These are phyloP conservation scores for Mycena albidolilacea DNA, from an alignment of 768 basidiomycete genomes.

Conservation along the genomic window DNA sequence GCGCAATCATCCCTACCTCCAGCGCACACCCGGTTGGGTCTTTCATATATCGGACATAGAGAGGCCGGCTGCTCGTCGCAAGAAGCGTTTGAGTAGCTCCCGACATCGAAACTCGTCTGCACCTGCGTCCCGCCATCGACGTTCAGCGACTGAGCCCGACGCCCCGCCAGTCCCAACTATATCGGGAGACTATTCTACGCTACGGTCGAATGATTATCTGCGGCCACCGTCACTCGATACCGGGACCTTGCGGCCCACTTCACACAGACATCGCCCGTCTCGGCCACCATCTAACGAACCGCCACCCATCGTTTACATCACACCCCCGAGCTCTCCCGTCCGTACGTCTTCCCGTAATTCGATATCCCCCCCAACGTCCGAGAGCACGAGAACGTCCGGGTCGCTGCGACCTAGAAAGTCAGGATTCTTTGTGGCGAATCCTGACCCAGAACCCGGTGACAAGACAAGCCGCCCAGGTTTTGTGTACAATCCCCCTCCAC, in stretches of 20 bases:
- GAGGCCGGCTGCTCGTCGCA: slow-evolving; percentile 18
- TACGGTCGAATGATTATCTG: slow-evolving; percentile 25
- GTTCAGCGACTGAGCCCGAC: slow-evolving; percentile 20
- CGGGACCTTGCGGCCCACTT: slow-evolving; percentile 5
- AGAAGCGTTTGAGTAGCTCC: slow-evolving; percentile 6
- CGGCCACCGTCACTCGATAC: slow-evolving; percentile 23
- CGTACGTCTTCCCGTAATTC: slow-evolving; percentile 38
- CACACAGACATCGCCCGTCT: slow-evolving; percentile 12
- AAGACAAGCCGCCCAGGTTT: slow-evolving; percentile 14
- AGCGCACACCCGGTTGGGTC: slow-evolving; percentile 68
- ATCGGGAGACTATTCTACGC: slow-evolving; percentile 8
- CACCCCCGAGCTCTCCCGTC: slow-evolving; percentile 47
- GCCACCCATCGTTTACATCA: slow-evolving; percentile 54
- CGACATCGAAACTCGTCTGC: slow-evolving; percentile 39
- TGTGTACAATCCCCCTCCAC: slow-evolving; percentile 49
- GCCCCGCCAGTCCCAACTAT: slow-evolving; percentile 29
- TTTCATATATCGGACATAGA: slow-evolving; percentile 44
- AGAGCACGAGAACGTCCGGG: slow-evolving; percentile 35
- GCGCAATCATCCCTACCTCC: slow-evolving; percentile 75
- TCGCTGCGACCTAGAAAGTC: slow-evolving; percentile 39
- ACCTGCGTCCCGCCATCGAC: slow-evolving; percentile 36
- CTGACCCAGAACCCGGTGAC: slow-evolving; percentile 46
- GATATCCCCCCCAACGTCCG: slow-evolving; percentile 40
- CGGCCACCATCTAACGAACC: slow-evolving; percentile 30
- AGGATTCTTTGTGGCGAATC: slow-evolving; percentile 49